These are phyloP conservation scores for Acer negundo DNA, from an alignment of 345 rosid genomes.

Conservation along the genomic window DNA sequence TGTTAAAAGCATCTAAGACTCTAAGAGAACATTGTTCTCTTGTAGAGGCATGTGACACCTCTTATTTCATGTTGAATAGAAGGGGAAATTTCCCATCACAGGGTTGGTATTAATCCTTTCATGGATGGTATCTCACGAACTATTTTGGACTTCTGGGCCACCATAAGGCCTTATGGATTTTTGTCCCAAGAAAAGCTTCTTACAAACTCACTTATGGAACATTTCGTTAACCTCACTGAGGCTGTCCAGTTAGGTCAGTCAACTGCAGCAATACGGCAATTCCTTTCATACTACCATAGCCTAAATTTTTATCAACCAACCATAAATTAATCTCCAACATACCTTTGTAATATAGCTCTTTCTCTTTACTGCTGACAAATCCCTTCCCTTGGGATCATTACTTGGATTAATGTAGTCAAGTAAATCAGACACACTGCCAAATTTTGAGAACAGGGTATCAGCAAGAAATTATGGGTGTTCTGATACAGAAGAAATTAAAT, in stretches of 20 bases:
- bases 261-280: background rate
- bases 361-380: constrained; percentile 58
- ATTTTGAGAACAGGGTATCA: constrained; percentile 24
- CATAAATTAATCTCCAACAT: constrained; percentile 12
- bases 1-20: background rate
- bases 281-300: background rate
- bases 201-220: background rate
- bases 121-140: background rate
- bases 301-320: constrained; percentile 3
- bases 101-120: background rate
- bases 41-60: background rate
- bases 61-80: background rate
- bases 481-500: constrained; percentile 8
- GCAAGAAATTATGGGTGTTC: background rate
- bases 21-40: background rate
- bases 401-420: constrained; percentile 95
- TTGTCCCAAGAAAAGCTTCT: background rate
- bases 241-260: background rate
- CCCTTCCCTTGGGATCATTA: constrained; percentile 75
- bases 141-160: background rate
- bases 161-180: background rate
- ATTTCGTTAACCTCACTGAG: background rate
- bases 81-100: background rate
- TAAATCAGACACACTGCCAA: constrained; percentile 90
- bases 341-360: constrained; percentile 76